Percentiles rank a stretch among this genome's conserved stretches.
These are phyloP conservation scores for Mycotypha africana DNA, from an alignment of 371 early-diverging fungal species.

Conservation along the genomic window DNA sequence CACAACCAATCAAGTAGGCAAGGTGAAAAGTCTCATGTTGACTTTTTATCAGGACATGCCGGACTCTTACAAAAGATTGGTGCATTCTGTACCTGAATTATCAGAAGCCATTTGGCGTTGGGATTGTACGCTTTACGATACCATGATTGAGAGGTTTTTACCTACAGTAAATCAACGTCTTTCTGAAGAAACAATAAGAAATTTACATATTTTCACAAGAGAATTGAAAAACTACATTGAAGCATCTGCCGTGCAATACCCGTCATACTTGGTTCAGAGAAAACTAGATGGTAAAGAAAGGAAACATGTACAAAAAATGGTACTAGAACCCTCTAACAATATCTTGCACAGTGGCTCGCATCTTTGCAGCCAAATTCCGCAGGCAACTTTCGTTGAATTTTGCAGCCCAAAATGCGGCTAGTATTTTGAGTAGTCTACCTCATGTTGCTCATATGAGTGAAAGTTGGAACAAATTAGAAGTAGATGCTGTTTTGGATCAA, in stretches of 20 bases:
- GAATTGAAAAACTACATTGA: slow-evolving; percentile 32
- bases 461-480: slow-evolving; percentile 49
- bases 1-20: slow-evolving; percentile 1
- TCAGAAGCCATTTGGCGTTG: slow-evolving; percentile 47
- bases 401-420: slow-evolving; percentile 42
- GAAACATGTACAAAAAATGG: not conserved
- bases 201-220: slow-evolving; percentile 36
- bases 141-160: slow-evolving; percentile 32
- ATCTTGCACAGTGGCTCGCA: slow-evolving; percentile 34
- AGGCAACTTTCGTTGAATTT: slow-evolving; percentile 48
- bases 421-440: slow-evolving; percentile 27
- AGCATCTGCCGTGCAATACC: slow-evolving; percentile 21
- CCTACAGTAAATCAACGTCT: slow-evolving; percentile 33
- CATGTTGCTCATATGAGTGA: slow-evolving; percentile 27
- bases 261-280: slow-evolving; percentile 21
- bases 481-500: slow-evolving; percentile 45
- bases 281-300: slow-evolving; percentile 33
- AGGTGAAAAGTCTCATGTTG: slow-evolving; percentile 2
- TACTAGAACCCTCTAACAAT: not conserved
- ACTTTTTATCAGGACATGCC: slow-evolving; percentile 26
- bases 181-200: slow-evolving; percentile 20
- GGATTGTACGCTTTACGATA: slow-evolving; percentile 51
- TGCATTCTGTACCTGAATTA: slow-evolving; percentile 24
- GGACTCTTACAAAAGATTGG: slow-evolving; percentile 6
- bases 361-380: slow-evolving; percentile 48